Evolutionary conservation across 176 grass and related monocot species (phyloP), one percentile per base, ranked within the genome.

Genomic region (Hordeum marinum): DNA sequence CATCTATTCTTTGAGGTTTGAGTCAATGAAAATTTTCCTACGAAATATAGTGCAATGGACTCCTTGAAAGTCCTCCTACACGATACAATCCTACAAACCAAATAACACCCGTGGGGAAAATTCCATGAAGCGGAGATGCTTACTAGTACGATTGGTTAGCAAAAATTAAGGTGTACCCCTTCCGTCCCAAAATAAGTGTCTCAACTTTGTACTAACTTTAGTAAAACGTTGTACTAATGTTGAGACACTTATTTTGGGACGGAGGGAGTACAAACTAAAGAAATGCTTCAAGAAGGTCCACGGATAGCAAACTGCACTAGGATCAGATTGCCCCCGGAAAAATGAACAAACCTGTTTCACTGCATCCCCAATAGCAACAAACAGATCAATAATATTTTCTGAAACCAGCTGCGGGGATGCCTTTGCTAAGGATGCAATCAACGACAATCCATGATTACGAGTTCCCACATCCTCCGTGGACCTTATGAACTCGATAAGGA

Each of bases 351-450:
- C 96, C 93, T 98, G 96, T 78, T 95, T 95, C 70, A 95, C 68
- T n/a, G 88, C 87, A 95, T 87, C 93, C 36, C 96, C 96, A 67
- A 98, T 94, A 70, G 89, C 78, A 13, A 90, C 85, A 88, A 95
- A 98, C 62, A 98, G 85, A 82, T 91, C 85, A 55, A 89, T 63
- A 73, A 95, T 92, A 54, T 75, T 93, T 76, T 92, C 93, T 76
- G 93, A 92, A 79, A 98, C 75, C 58, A 90, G 73, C 17, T 82
- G 59, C 26, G 91, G 91, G 68, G 75, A 92, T 83, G 91, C 72
- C 78, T 85, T 98, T 68, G 91, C 63, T 42, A 92, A 71, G 75
- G 96, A 98, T 85, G 96, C 91, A 52, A 98, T 80, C 84, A 98
- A 87, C 2, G 77, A 86, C 86, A 98, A 95, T 29, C 85, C 83